A percentile compares a stretch with the other conserved stretches of the same genome.
phyloP scores from a whole-genome alignment of 306 rosid species.

The Canavalia ensiformis region DNA sequence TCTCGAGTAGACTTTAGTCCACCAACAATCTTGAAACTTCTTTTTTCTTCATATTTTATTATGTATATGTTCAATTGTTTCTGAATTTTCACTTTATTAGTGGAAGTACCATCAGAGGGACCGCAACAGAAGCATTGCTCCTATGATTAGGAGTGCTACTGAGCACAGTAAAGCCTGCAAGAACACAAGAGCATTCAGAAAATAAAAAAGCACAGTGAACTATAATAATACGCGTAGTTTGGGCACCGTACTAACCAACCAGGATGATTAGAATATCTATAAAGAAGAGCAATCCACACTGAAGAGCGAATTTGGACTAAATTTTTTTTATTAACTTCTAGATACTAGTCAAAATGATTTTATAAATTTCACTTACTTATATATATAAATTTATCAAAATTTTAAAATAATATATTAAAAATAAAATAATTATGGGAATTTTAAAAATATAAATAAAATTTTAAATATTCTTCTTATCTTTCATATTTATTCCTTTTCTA shows the following conservation, averaged over 20 bases:
- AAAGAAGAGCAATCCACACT: not conserved
- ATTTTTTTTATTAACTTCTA: too few species aligned
- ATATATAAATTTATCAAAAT: too few species aligned
- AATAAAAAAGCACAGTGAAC: constrained; percentile 3
- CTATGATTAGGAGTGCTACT: constrained; percentile 60
- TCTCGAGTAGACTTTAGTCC: constrained; percentile 7
- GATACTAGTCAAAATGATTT: too few species aligned
- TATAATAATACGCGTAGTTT: not conserved
- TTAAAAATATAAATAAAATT: too few species aligned
- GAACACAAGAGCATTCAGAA: constrained; percentile 34
- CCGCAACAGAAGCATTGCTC: constrained; percentile 52
- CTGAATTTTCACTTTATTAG: constrained; percentile 7
- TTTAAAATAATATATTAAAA: too few species aligned
- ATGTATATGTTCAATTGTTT: constrained; percentile 37
- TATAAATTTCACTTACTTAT: too few species aligned
- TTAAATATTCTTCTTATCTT: too few species aligned
- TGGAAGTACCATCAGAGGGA: constrained; percentile 36
- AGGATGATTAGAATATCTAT: not conserved
- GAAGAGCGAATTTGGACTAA: not conserved
- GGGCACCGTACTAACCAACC: not conserved
- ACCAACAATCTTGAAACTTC: not conserved
- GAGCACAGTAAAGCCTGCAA: constrained; percentile 82
- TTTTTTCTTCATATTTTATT: constrained; percentile 9
- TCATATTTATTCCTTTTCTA: too few species aligned
- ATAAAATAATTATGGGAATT: too few species aligned